These are phyloP conservation scores for Gelatoporia subvermispora DNA, from an alignment of 768 basidiomycete species.

Conservation along the genomic window DNA sequence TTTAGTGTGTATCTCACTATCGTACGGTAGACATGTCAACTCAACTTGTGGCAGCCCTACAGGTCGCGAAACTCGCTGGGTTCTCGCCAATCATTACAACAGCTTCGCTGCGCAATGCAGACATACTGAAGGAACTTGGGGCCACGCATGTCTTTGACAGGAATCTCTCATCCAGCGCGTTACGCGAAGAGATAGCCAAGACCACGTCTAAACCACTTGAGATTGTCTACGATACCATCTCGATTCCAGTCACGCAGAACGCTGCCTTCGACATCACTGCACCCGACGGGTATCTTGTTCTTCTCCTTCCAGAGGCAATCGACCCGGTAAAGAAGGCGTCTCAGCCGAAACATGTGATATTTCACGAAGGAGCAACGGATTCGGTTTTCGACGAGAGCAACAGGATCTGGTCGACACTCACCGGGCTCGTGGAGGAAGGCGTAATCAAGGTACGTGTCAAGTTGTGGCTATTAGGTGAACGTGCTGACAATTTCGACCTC, in stretches of 20 bases:
- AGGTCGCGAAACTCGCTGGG: slow-evolving; percentile 12
- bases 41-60: slow-evolving; percentile 3
- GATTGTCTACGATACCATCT: slow-evolving; percentile 17
- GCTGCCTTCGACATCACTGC: slow-evolving; percentile 13
- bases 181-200: not conserved
- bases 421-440: slow-evolving; percentile 12
- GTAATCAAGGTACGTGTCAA: slow-evolving; percentile 14
- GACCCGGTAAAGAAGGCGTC: too few species aligned
- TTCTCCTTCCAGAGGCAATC: slow-evolving; percentile 8
- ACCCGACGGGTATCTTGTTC: slow-evolving; percentile 9
- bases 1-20: slow-evolving; percentile 21
- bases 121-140: slow-evolving; percentile 3
- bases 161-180: not conserved
- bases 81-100: slow-evolving; percentile 12
- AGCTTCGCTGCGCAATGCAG: slow-evolving; percentile 8
- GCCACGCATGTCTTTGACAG: slow-evolving; percentile 14
- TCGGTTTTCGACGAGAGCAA: too few species aligned
- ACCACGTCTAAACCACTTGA: slow-evolving; percentile 12
- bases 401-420: slow-evolving; percentile 11
- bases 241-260: slow-evolving; percentile 9
- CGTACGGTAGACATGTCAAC: too few species aligned
- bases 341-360: too few species aligned
- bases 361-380: too few species aligned
- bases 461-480: not conserved
- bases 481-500: not conserved